These are phyloP conservation scores for Viridothelium virens DNA, from an alignment of 495 filamentous ascomycete genomes.

Conservation along the genomic window DNA sequence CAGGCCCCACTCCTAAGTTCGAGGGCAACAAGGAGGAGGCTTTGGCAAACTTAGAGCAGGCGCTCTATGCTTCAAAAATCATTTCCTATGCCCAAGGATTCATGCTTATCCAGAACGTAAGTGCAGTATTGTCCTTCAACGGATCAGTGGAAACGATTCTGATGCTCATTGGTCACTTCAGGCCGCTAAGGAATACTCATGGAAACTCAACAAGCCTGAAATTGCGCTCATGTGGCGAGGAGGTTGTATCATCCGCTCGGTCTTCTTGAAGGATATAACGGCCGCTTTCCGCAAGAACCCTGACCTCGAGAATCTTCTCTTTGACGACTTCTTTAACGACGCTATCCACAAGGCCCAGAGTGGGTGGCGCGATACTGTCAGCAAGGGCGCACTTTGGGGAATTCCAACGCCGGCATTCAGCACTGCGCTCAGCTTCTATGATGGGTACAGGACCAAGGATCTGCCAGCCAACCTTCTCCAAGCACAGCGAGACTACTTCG, in stretches of 20 bases:
- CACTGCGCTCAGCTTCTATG: constrained; percentile 95
- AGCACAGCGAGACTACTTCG: constrained; percentile 98
- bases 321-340: constrained; percentile 98
- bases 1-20: constrained; percentile 70
- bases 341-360: constrained; percentile 93
- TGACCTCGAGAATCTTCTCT: constrained; percentile 94
- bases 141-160: not conserved
- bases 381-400: constrained; percentile 84
- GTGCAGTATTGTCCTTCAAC: constrained; percentile 26
- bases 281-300: constrained; percentile 89
- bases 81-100: constrained; percentile 99
- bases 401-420: constrained; percentile 93
- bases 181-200: constrained; percentile 90
- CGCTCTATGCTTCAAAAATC: constrained; percentile 98
- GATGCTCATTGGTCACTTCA: constrained; percentile 33
- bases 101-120: constrained; percentile 98
- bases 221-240: constrained; percentile 99
- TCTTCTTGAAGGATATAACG: constrained; percentile 99
- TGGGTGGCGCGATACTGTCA: constrained; percentile 91
- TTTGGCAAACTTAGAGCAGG: constrained; percentile 95
- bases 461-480: constrained; percentile 96
- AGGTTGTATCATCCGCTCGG: constrained; percentile 99
- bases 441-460: constrained; percentile 91
- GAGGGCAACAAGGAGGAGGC: constrained; percentile 84
- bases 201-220: constrained; percentile 99